A percentile compares a stretch with the other conserved stretches of the same genome.
Evolutionary conservation across 2,329 filamentous ascomycete species (phyloP).

Genomic region (Emmonsiellopsis sp.): DNA sequence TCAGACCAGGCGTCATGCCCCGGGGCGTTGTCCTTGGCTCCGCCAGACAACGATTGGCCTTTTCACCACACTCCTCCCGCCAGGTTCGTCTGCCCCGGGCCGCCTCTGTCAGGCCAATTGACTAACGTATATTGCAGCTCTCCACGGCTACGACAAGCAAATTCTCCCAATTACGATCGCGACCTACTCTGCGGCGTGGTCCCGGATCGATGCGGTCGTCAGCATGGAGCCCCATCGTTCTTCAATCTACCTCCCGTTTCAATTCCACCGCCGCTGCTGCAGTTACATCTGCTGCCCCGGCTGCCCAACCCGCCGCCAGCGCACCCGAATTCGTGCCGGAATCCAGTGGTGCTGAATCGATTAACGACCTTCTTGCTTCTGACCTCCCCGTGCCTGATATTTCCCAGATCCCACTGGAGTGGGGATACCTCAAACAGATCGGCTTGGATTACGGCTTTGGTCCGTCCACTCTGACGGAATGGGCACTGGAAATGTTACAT

Average conservation of each 20-base stretch:
- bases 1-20: conserved; percentile 45
- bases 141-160: conserved; percentile 9
- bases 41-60: conserved; percentile 21
- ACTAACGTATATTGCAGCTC: conserved; percentile 7
- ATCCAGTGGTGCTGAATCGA: conserved; percentile 6
- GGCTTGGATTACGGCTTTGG: conserved; percentile 86
- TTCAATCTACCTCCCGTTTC: conserved; percentile 23
- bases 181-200: not conserved
- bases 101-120: not conserved
- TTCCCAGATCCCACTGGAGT: conserved; percentile 58
- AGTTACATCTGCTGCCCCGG: conserved; percentile 1
- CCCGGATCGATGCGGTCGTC: not conserved
- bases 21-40: conserved; percentile 36
- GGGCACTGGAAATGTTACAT: conserved; percentile 72
- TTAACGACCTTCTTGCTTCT: conserved; percentile 7
- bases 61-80: conserved; percentile 23
- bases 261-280: conserved; percentile 21
- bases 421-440: conserved; percentile 74
- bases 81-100: conserved; percentile 23
- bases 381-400: conserved; percentile 25
- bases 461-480: conserved; percentile 64
- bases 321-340: conserved; percentile 11
- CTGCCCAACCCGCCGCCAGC: not conserved
- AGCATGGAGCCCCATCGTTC: not conserved
- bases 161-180: conserved; percentile 2